Percentiles rank a stretch among this genome's conserved stretches.
Conservation (phyloP, 208 protist genomes). For the Crithidia acanthocephali region DNA sequence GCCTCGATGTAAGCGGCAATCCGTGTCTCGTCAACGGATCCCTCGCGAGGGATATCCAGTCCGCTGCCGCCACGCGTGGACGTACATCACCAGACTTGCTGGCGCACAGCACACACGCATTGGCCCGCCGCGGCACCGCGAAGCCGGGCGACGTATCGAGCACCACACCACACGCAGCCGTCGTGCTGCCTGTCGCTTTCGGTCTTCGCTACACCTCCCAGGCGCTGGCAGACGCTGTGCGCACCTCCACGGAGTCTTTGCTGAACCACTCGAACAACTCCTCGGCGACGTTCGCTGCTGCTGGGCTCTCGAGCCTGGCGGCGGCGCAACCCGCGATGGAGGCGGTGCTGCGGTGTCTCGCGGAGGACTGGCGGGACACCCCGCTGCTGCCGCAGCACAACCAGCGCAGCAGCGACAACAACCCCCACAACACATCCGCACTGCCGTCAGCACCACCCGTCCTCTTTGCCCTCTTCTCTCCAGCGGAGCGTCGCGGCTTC, state of each 20-base stretch:
- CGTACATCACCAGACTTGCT: neutral
- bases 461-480: neutral
- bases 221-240: slow-evolving; percentile 5
- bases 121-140: slow-evolving; percentile 7
- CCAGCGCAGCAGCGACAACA: neutral
- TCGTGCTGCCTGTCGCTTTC: neutral
- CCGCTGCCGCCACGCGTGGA: neutral
- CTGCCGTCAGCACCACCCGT: neutral
- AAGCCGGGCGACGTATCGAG: neutral
- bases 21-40: slow-evolving; percentile 43
- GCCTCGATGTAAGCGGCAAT: slow-evolving; percentile 37
- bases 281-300: neutral
- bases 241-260: neutral
- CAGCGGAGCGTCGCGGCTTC: neutral
- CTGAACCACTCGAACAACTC: neutral
- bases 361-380: slow-evolving; percentile 4
- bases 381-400: slow-evolving; percentile 1
- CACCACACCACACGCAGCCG: neutral
- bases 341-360: neutral
- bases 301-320: neutral
- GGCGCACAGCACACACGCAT: too few species aligned
- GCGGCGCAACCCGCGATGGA: slow-evolving; percentile 15
- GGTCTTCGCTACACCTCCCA: neutral
- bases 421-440: neutral
- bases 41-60: slow-evolving; percentile 16